These are phyloP conservation scores for Cryptosporidium parvum DNA, from an alignment of 169 alveolate species.

Conservation along the genomic window DNA sequence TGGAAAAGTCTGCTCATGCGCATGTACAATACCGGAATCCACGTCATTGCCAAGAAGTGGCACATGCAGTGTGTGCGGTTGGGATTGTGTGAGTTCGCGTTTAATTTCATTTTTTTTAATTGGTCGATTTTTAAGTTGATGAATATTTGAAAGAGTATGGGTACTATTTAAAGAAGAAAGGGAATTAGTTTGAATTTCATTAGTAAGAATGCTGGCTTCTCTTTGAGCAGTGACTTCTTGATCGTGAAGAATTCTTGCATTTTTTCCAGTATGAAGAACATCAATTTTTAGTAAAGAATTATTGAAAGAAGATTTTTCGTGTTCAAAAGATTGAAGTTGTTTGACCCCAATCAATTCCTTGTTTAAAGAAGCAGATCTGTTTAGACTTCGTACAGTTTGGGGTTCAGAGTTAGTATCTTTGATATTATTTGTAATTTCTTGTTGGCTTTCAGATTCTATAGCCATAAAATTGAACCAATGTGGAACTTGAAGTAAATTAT, in stretches of 20 bases:
- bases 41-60: slow-evolving; percentile 37
- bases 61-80: slow-evolving; percentile 41
- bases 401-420: slow-evolving; percentile 21
- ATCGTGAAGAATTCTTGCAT: slow-evolving; percentile 67
- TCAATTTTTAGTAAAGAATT: slow-evolving; percentile 45
- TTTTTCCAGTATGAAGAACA: slow-evolving; percentile 69
- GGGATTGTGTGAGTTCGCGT: neutral
- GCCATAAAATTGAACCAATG: slow-evolving; percentile 69
- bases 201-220: slow-evolving; percentile 54
- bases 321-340: neutral
- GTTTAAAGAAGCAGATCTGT: slow-evolving; percentile 22
- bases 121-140: neutral
- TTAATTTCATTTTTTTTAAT: slow-evolving; percentile 1
- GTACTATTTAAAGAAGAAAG: slow-evolving; percentile 39
- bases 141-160: neutral
- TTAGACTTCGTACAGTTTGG: slow-evolving; percentile 7
- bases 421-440: neutral
- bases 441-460: slow-evolving; percentile 50
- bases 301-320: slow-evolving; percentile 15
- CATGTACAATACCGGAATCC: slow-evolving; percentile 6
- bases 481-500: slow-evolving; percentile 26
- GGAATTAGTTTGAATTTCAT: slow-evolving; percentile 12
- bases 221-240: slow-evolving; percentile 74
- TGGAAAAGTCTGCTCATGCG: slow-evolving; percentile 7
- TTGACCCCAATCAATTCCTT: slow-evolving; percentile 16